Percentiles rank a stretch among this genome's conserved stretches.
These are phyloP conservation scores for Paragyromitra xinjiangensis DNA, from an alignment of 495 filamentous ascomycete species.

Conservation along the genomic window DNA sequence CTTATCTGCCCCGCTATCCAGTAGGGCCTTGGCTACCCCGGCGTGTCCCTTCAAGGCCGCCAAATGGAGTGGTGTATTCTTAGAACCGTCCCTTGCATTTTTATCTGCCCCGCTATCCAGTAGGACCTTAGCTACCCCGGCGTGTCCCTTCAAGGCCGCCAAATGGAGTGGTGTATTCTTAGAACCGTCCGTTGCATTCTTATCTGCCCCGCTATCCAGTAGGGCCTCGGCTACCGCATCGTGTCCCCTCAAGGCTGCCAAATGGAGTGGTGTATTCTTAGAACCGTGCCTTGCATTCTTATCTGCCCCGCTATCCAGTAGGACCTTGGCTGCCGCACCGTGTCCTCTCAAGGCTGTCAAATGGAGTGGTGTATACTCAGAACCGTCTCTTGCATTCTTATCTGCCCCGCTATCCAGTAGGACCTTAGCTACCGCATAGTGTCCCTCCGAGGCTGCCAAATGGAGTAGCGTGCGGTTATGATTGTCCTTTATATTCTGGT, in stretches of 20 bases:
- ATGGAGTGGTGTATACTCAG: conserved; percentile 30
- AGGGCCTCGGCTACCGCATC: no score
- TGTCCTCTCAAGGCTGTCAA: conserved; percentile 9
- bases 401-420: conserved; percentile 24
- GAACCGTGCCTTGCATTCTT: not conserved
- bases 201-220: no score
- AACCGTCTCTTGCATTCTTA: not conserved
- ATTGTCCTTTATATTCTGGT: no score
- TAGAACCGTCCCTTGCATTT: not conserved
- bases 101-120: no score
- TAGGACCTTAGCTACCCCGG: no score
- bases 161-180: no score
- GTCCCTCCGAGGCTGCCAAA: not conserved
- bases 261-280: conserved; percentile 23
- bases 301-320: conserved; percentile 23
- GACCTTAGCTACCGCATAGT: not conserved
- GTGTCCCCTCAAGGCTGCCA: no score
- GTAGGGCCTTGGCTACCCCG: conserved; percentile 21
- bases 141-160: no score
- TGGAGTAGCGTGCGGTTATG: no score
- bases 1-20: no score
- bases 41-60: conserved; percentile 15
- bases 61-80: conserved; percentile 27
- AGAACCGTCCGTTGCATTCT: no score
- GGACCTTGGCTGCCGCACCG: conserved; percentile 8